Evolutionary conservation across 139 green algal species (phyloP).

Genomic region (Pleodorina starrii): DNA sequence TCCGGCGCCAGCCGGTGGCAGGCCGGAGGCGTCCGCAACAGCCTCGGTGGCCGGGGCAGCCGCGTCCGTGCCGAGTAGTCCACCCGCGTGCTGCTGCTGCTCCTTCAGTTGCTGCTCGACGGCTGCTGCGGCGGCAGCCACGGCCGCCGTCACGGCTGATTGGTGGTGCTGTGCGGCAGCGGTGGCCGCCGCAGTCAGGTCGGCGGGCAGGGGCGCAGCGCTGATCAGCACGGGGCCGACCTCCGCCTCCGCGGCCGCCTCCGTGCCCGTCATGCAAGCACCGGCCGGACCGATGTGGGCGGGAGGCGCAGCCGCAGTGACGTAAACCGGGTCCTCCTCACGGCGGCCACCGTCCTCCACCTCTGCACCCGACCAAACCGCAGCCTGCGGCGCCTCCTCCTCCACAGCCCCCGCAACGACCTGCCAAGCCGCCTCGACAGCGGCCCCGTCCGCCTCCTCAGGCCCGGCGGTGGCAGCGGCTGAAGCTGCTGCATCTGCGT

Average conservation of each 20-base stretch:
- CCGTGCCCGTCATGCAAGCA: no score
- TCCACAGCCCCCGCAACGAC: not conserved
- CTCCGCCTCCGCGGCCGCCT: not conserved
- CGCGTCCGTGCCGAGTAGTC: not conserved
- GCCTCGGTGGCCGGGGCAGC: not conserved
- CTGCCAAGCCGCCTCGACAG: not conserved
- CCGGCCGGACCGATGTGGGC: no score
- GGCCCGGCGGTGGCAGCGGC: not conserved
- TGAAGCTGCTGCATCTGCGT: not conserved
- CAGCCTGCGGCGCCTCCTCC: not conserved
- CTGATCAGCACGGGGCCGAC: not conserved
- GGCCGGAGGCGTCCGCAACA: not conserved
- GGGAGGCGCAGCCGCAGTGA: not conserved
- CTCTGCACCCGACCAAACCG: not conserved
- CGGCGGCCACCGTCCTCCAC: not conserved
- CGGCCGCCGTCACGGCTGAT: constrained; percentile 1
- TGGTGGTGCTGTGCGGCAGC: constrained; percentile 6
- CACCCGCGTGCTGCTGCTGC: not conserved
- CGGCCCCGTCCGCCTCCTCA: not conserved
- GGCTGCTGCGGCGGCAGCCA: constrained; percentile 12
- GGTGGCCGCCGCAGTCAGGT: not conserved
- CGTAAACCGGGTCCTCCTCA: not conserved
- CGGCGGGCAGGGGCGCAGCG: not conserved
- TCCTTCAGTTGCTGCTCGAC: not conserved
- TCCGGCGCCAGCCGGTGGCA: not conserved